These are phyloP conservation scores for Coemansia sp. DNA, from an alignment of 192 early-diverging fungal species.

Conservation along the genomic window DNA sequence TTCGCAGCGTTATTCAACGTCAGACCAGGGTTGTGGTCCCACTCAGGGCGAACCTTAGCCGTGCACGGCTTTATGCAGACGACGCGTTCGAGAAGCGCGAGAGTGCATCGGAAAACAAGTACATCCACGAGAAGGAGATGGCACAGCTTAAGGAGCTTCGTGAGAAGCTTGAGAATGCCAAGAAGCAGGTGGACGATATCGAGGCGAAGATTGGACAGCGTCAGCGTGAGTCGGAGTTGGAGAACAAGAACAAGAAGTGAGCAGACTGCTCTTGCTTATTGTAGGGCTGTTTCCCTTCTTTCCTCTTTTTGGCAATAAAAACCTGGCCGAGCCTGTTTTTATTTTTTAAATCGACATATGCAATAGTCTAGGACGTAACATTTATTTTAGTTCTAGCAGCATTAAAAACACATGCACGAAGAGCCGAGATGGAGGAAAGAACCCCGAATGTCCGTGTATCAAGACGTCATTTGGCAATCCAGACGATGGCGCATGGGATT, in stretches of 20 bases:
- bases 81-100: slow-evolving; percentile 55
- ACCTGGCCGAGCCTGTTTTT: no score
- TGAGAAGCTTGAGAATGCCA: slow-evolving; percentile 33
- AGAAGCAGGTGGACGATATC: slow-evolving; percentile 35
- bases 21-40: slow-evolving; percentile 13
- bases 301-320: background rate
- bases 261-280: background rate
- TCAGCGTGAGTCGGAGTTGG: slow-evolving; percentile 13
- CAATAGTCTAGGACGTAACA: no score
- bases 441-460: no score
- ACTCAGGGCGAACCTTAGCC: slow-evolving; percentile 12
- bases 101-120: slow-evolving; percentile 53
- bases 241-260: slow-evolving; percentile 20
- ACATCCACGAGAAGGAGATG: slow-evolving; percentile 47
- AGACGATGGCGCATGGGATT: no score
- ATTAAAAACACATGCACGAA: no score
- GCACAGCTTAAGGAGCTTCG: slow-evolving; percentile 36
- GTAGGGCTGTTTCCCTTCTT: background rate
- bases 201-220: slow-evolving; percentile 32
- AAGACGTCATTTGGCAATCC: no score
- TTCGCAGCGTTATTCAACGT: slow-evolving; percentile 38
- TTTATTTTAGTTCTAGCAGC: no score
- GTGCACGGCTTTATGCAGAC: slow-evolving; percentile 18
- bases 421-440: no score
- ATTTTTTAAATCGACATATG: no score